Percentiles rank a stretch among this genome's conserved stretches.
phyloP scores from a whole-genome alignment of 192 early-diverging fungal genomes.

The Phlyctochytrium planicorne region DNA sequence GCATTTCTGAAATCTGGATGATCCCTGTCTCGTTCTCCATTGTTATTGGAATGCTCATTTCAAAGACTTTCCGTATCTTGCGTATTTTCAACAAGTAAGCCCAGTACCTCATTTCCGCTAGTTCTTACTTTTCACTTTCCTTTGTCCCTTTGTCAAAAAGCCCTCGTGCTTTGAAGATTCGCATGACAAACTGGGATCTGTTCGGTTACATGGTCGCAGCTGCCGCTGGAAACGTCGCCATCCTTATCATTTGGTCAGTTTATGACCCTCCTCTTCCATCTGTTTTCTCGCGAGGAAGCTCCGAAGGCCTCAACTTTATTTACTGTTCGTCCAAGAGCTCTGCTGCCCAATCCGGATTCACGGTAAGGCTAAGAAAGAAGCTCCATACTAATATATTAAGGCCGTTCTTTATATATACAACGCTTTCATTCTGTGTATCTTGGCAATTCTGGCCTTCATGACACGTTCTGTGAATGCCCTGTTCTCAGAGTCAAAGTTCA shows the following conservation, averaged over 20 bases:
- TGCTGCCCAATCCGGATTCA: not conserved
- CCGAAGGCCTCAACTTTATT: not conserved
- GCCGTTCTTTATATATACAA: conserved; percentile 2
- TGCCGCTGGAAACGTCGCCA: not conserved
- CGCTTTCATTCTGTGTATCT: not conserved
- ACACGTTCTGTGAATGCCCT: not conserved
- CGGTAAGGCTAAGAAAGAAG: not conserved
- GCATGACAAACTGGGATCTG: conserved; percentile 3
- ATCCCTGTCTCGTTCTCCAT: conserved; percentile 4
- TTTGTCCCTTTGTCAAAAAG: not conserved
- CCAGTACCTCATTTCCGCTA: not conserved
- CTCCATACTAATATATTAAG: not conserved
- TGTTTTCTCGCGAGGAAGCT: not conserved
- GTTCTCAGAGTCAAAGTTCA: not conserved
- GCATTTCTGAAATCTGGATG: conserved; percentile 7
- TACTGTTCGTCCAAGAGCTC: not conserved
- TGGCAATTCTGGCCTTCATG: not conserved
- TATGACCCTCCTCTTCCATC: not conserved
- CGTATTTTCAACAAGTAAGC: conserved; percentile 2
- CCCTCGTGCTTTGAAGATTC: not conserved
- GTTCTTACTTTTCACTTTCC: not conserved
- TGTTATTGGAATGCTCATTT: conserved; percentile 1
- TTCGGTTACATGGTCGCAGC: conserved; percentile 2
- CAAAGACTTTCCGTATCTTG: conserved; percentile 11
- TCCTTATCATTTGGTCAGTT: conserved; percentile 1